Evolutionary conservation across 345 rosid genomes (phyloP), one percentile per base, ranked within the genome.

Genomic region (Eucalyptus melliodora): DNA sequence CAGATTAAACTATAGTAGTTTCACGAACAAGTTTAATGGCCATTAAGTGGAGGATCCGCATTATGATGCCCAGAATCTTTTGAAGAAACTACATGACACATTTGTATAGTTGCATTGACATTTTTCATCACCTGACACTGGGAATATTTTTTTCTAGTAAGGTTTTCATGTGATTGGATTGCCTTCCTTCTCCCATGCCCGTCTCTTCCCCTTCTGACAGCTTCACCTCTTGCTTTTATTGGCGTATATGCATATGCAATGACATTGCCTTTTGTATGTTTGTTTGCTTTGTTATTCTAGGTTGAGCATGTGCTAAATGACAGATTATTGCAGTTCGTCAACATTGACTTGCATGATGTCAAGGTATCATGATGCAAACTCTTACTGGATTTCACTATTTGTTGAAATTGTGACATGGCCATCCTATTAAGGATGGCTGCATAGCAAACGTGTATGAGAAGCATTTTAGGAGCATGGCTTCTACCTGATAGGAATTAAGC

Each of bases 291-390:
- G 82, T 87, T 88, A 88, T 91, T 90, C 89, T 94, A 98, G 99
- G 99, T 98, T 90, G 99, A 98, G 95, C 96, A 96, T 51, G 95
- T 96, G 95, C 93, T 98, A 87, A 98, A 96, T 94, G 99, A 98
- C 92, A 96, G 99, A 93, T 93, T 98, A 86, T 91, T 96, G 89
- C 99, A 97, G 27, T 98, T 95, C 94, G 97, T 95, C 92, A 95
- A 97, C 92, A 91, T 92, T 90, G 99, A 98, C 92, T 91, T 97
- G 92, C 98, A 87, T 60, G 99, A 98, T 65, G 98, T 97, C 92
- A 98, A 98, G 99, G 99, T 96, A 98, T 87, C 56, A 55, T 90
- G 50, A 77, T 40, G 47, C 85, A 77, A 21, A 40, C 27, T 77
- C 85, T 77, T 77, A 40, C 30, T 40, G 85, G 47, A 77, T 77